Base-by-base conservation (phyloP, 225 moss, liverwort and hornwort genomes). In the Polytrichum commune region DNA sequence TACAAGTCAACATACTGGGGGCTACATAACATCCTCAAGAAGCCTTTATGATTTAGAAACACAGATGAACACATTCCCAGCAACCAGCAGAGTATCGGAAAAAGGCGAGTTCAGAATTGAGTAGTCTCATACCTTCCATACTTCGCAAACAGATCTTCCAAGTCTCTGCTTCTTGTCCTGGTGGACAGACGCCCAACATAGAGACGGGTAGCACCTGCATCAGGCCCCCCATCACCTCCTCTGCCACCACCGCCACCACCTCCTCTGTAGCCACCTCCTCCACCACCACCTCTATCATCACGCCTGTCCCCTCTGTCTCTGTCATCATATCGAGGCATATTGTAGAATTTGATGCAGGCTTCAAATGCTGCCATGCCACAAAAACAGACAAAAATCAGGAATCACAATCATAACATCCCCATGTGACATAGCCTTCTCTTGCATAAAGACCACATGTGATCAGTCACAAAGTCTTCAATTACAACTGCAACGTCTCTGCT, bases 131-230 rank as follows among this genome's bases (percentile, higher is more conserved):
- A 97, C 97, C 97, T 94, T 77, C 97, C 97, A 68, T 97, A 97
- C 64, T 90, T 87, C 72, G 92, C 92, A 81, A 97, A 97, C 24
- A 97, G 88, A 74, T 97, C 97, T 80, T 90, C 90, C 24, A 90
- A 76, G 28, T 90, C 90, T 33, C 90, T 84, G 68, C 86, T 90
- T 46, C 90, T 86, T 72, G 97, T 97, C 56, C 94, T 88, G 35
- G 86, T 97, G 1, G 97, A 97, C 18, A 97, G 90, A 20, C 97
- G 92, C 55, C 97, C 97, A 1, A 97, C 97, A 64, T 97, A 97
- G 1, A 97, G 83, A 6, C 94, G 88, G 32, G 96, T 97, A 56
- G 76, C 93, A 74, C 74, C 96, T 13, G 83, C 83, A 74, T 86
- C 83, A 68, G 69, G 77, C 5, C 84, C 81, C 57, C 61, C 64